Evolutionary conservation across 768 basidiomycete species (phyloP), one percentile per base, ranked within the genome.

Genomic region (Lactifluus piperatus): DNA sequence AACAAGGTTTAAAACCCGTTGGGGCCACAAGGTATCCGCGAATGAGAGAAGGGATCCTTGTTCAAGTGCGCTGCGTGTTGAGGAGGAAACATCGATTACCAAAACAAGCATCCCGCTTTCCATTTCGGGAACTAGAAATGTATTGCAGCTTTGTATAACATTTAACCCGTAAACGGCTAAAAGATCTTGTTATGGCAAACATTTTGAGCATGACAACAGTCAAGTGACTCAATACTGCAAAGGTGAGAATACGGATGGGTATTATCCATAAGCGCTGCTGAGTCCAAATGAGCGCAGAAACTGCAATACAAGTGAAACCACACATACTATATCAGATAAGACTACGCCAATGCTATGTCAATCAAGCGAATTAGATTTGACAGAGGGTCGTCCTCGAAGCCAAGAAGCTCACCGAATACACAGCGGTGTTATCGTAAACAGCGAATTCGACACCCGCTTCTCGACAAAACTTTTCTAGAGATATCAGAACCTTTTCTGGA

Each of bases 381-480:
- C 18, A 44, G 27, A 18, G 26, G 3, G 18, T 10, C n/a, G n/a
- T 37, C 2, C 14, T 16, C 20, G 7, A 51, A 18, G 18, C 1
- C 2, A n/a, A 32, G 24, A 26, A 18, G 58, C 60, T 41, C 44
- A 61, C 60, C 54, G 60, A 61, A 29, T 41, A 61, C 9, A 47
- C 29, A 11, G 55, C 60, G 5, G 18, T 43, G 24, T 10, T 27
- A 14, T 61, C 50, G 6, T 45, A 61, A 32, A 61, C 22, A 32
- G 20, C 50, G 26, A 61, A 61, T 14, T 56, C 60, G 26, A 61
- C 29, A 24, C 37, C 32, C 13, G 36, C 36, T 18, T 61, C 50
- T 8, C 44, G 36, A 48, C 60, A 61, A 14, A 61, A 56, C 36
- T 43, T 52, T 24, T 56, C 43, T n/a, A 61, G 44, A 41, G 60